Evolutionary conservation across 2,329 filamentous ascomycete genomes (phyloP), one percentile per base, ranked within the genome.

Genomic region (Diaporthe eres): DNA sequence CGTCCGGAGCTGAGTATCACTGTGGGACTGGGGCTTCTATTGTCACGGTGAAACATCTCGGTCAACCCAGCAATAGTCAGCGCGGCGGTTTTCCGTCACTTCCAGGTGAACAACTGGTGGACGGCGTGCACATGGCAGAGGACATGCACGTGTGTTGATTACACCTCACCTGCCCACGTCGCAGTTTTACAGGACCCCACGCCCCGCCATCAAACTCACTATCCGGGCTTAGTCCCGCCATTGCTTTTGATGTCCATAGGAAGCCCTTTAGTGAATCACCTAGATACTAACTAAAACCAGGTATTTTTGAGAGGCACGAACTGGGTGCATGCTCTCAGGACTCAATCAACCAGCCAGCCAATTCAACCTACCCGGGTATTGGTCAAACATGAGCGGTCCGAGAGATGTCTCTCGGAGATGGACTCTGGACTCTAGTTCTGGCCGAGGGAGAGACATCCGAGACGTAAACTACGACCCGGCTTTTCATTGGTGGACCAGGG

Each of bases 1-100:
- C 71, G 57, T 34, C 9, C 44, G n/a, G n/a, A 42, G 71, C 34
- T 72, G 55, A 47, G 70, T 19, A 28, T 51, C 57, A 39, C 34
- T 31, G 57, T 28, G 42, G 57, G 34, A 72, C 71, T n/a, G 49
- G 57, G 57, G 37, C 57, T 28, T 19, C 37, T 44, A 28, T 17
- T 53, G 44, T 53, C 8, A 13, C 15, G 22, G n/a, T 42, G 44
- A n/a, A 57, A 55, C 25, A n/a, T 53, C 37, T 57, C 53, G 42
- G 44, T 42, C 58, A 28, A 22, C 49, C 44, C 57, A 49, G 17
- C 31, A 47, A 34, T 63, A n/a, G 34, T n/a, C 57, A 39, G 1
- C 57, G n/a, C 53, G 44, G 31, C 42, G 34, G 42, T 19, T 31
- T 61, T 72, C 57, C 44, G 44, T 51, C 49, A 6, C 10, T 22